A percentile compares a stretch with the other conserved stretches of the same genome.
Evolutionary conservation across 2,329 filamentous ascomycete genomes (phyloP).

Genomic region (Graphilbum fragrans): DNA sequence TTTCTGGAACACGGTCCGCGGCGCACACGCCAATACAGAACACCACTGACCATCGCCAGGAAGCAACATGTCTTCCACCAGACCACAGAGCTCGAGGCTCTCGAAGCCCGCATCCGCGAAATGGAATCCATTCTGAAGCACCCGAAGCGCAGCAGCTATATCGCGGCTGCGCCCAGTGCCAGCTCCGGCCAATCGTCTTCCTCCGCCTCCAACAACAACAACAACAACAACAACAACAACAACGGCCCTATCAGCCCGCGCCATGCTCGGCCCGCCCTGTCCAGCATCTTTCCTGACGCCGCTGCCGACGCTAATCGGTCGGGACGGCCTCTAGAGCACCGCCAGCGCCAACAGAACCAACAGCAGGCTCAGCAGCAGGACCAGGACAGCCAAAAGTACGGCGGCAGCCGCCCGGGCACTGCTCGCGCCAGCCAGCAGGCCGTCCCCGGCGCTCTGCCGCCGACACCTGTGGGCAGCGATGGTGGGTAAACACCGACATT

Average conservation of each 20-base stretch:
- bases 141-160: neutral
- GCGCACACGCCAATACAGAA: no score
- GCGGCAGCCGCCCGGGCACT: constrained; percentile 40
- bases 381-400: constrained; percentile 18
- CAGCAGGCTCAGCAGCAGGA: constrained; percentile 9
- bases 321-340: constrained; percentile 8
- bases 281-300: constrained; percentile 13
- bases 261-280: constrained; percentile 17
- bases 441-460: constrained; percentile 46
- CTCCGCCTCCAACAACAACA: neutral
- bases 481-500: constrained; percentile 33
- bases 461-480: constrained; percentile 49
- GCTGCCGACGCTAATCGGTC: neutral
- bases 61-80: constrained; percentile 68
- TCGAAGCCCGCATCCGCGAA: constrained; percentile 73
- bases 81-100: constrained; percentile 68
- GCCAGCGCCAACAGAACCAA: constrained; percentile 7
- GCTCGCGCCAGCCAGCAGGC: constrained; percentile 35
- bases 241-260: constrained; percentile 12
- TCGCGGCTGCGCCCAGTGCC: neutral
- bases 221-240: neutral
- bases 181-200: neutral
- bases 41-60: constrained; percentile 31
- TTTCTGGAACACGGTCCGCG: neutral
- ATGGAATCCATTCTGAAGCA: constrained; percentile 66